phyloP scores from a whole-genome alignment of 768 basidiomycete genomes.

The Leccinum longicurvipes region DNA sequence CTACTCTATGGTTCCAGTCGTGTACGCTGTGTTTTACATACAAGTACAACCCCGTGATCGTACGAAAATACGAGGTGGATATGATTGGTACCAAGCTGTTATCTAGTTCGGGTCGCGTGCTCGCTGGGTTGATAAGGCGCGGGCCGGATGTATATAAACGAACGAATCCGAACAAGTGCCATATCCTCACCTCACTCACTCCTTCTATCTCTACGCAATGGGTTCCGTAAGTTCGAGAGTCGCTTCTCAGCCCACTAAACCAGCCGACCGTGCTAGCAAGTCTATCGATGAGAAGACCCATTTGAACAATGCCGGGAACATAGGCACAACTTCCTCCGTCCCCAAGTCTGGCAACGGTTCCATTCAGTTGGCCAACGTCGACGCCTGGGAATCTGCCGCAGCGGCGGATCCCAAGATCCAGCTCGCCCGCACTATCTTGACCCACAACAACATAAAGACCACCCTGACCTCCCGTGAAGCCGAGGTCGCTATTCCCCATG shows the following conservation, averaged over 20 bases:
- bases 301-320: not conserved
- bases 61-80: not conserved
- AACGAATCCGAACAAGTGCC: conserved; percentile 13
- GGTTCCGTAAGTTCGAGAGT: conserved; percentile 26
- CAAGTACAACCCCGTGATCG: not conserved
- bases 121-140: conserved; percentile 15
- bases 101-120: conserved; percentile 13
- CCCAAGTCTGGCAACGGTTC: conserved; percentile 56
- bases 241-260: conserved; percentile 12
- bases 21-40: not conserved
- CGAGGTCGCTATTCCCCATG: conserved; percentile 59
- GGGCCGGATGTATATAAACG: conserved; percentile 22
- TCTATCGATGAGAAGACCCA: conserved; percentile 27
- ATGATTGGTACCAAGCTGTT: not conserved
- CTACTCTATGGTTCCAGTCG: not conserved
- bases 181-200: conserved; percentile 1
- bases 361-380: conserved; percentile 53
- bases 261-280: conserved; percentile 18
- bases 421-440: conserved; percentile 74
- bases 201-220: conserved; percentile 16
- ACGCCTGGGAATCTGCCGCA: conserved; percentile 64
- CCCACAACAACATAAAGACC: conserved; percentile 62
- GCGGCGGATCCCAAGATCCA: conserved; percentile 55
- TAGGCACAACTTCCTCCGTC: conserved; percentile 1
- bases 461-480: conserved; percentile 65